phyloP scores from a whole-genome alignment of 1,284 basidiomycete genomes.

The Puccinia horiana region DNA sequence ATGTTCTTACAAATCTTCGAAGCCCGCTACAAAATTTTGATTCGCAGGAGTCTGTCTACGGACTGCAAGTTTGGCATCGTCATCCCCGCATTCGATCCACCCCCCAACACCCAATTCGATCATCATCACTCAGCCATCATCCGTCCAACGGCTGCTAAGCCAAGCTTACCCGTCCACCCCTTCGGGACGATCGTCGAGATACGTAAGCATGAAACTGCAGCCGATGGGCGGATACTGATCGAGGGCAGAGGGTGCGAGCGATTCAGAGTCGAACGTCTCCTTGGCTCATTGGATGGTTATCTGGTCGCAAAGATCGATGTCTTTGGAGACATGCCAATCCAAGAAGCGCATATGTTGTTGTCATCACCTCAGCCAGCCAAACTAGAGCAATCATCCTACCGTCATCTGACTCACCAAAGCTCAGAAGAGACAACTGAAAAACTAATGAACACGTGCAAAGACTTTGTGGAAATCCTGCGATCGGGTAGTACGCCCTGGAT shows the following conservation, averaged over 20 bases:
- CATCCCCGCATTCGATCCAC: conserved; percentile 64
- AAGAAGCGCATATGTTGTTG: conserved; percentile 62
- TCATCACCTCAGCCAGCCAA: conserved; percentile 63
- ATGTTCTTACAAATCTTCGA: conserved; percentile 89
- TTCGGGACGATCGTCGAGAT: conserved; percentile 95
- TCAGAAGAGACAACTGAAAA: conserved; percentile 63
- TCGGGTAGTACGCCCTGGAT: conserved; percentile 87
- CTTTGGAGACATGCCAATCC: conserved; percentile 65
- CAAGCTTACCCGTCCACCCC: conserved; percentile 62
- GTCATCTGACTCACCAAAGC: conserved; percentile 54
- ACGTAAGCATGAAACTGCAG: conserved; percentile 77
- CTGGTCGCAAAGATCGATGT: conserved; percentile 78
- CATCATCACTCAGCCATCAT: conserved; percentile 52
- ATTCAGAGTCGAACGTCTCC: conserved; percentile 76
- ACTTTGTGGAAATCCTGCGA: conserved; percentile 76
- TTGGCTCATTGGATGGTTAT: conserved; percentile 81
- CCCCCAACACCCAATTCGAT: conserved; percentile 50
- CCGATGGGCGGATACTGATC: conserved; percentile 85
- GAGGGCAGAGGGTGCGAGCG: conserved; percentile 80
- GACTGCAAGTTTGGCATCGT: conserved; percentile 85
- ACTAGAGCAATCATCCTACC: neutral
- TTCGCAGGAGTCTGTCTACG: conserved; percentile 80
- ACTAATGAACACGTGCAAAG: conserved; percentile 73
- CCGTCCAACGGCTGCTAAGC: conserved; percentile 58
- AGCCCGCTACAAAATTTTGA: conserved; percentile 86